phyloP scores from a whole-genome alignment of 768 basidiomycete species.

The Postia placenta region DNA sequence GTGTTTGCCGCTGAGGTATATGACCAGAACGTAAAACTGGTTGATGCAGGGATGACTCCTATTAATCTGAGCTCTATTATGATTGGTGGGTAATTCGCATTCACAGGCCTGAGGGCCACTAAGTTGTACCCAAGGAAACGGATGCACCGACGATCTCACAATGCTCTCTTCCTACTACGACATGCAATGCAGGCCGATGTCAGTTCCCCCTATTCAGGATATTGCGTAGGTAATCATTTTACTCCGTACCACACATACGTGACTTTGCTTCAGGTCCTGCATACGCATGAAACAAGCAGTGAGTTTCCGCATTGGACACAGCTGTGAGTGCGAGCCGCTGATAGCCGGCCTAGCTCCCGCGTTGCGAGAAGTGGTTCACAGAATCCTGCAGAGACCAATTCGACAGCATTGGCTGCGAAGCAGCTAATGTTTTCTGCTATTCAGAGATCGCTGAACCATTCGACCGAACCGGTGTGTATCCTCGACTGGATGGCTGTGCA shows the following conservation, averaged over 20 bases:
- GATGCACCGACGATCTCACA: constrained; percentile 32
- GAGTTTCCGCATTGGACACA: constrained; percentile 5
- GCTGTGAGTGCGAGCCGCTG: too few species aligned
- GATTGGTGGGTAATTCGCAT: constrained; percentile 37
- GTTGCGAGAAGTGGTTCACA: constrained; percentile 34
- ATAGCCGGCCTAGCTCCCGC: constrained; percentile 32
- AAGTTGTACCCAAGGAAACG: constrained; percentile 34
- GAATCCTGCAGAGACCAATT: constrained; percentile 35
- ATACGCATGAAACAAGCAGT: constrained; percentile 39
- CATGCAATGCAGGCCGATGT: constrained; percentile 39
- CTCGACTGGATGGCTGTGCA: too few species aligned
- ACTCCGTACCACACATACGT: not conserved
- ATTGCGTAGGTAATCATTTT: constrained; percentile 29
- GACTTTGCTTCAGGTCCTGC: constrained; percentile 24
- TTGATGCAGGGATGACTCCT: constrained; percentile 40
- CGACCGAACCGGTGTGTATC: constrained; percentile 22
- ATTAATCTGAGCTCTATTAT: constrained; percentile 44
- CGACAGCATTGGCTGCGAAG: constrained; percentile 37
- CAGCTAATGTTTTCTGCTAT: constrained; percentile 34
- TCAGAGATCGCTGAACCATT: constrained; percentile 22
- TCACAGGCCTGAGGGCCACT: constrained; percentile 11
- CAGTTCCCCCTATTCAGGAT: constrained; percentile 38
- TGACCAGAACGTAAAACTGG: constrained; percentile 39
- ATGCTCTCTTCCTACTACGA: constrained; percentile 41
- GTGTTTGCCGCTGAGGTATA: constrained; percentile 42